Evolutionary conservation across 768 basidiomycete genomes (phyloP), one percentile per base, ranked within the genome.

Genomic region (Amanita muscaria): DNA sequence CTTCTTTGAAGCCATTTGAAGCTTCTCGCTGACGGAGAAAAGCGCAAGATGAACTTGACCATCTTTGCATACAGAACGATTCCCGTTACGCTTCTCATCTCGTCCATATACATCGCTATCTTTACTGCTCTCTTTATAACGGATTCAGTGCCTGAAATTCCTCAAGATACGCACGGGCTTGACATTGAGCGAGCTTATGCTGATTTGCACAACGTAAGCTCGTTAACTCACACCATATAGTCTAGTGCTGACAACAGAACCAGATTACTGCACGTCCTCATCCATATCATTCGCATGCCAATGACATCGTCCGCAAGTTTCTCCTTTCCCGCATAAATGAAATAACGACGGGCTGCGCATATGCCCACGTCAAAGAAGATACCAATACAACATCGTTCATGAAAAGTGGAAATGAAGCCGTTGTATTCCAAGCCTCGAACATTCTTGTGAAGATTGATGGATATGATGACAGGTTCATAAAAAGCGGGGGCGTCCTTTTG

Each of bases 211-310:
- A 52, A 59, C 50, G 80, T 77, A 58, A 47, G 66, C 50, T 23
- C 10, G 24, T 37, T 19, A 36, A n/a, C 19, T 41, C 35, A 38
- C 24, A 43, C 19, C 27, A 40, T 21, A 34, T 25, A 14, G 35
- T 22, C 24, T 15, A 39, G 47, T 75, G 8, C 30, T 37, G 39
- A 2, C 16, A 32, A 22, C 12, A 6, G 18, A 11, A 16, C 12
- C 44, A 68, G 80, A 79, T 90, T 48, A 71, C 88, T 4, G 64
- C 70, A 5, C 70, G 70, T 21, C 88, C 88, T 1, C 88, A 85
- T 59, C 79, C 88, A 1, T 87, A 79, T 63, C 79, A 83, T 54
- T 86, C 85, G 1, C 83, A 80, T 61, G 73, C 77, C 14, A 91
- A 90, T 55, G 81, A 85, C 51, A 53, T 68, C 21, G 81, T 88